Base-by-base conservation (phyloP, 1,284 basidiomycete genomes). In the Athelia sp. region DNA sequence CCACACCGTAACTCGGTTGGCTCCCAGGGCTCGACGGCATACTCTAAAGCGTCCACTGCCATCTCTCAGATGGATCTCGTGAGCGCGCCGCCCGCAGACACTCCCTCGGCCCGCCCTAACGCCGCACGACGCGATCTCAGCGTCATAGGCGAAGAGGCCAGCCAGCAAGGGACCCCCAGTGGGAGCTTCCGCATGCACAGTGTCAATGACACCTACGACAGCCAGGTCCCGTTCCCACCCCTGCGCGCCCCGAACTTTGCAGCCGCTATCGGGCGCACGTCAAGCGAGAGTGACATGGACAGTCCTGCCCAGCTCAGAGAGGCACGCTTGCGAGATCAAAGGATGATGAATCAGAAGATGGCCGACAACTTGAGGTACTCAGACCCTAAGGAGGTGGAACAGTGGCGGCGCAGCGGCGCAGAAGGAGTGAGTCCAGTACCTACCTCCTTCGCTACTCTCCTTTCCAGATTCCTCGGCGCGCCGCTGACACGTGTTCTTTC, bases 11-110 rank as follows among this genome's bases (percentile, higher is more conserved):
- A 3, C 61, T 62, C 17, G n/a, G 22, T 29, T 61, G 45, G 59
- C 26, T 65, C 63, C 4, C 34, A 64, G 21, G 51, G 62, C 13
- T 68, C 63, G 22, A 56, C 57, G 18, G 57, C 59, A 47, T 55
- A 64, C 32, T 66, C 66, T 0, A 58, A 52, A 8, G 23, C 64
- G 13, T 68, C 72, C 2, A 64, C 58, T n/a, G 24, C 21, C 1
- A 67, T 74, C 9, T 73, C 73, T 3, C 65, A 70, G 24, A 70
- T 70, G 19, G 73, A 74, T 21, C 58, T 74, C 19, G 59, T 73
- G 14, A 67, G 59, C 44, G 46, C 68, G 15, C n/a, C n/a, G n/a
- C 29, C 15, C 4, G 36, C 45, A 52, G 22, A 52, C 52, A 29
- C 17, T 46, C 49, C 56, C 36, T 46, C 65, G n/a, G n/a, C n/a